These are phyloP conservation scores for Cornus kousa DNA, from an alignment of 148 eudicot genomes.

Conservation along the genomic window DNA sequence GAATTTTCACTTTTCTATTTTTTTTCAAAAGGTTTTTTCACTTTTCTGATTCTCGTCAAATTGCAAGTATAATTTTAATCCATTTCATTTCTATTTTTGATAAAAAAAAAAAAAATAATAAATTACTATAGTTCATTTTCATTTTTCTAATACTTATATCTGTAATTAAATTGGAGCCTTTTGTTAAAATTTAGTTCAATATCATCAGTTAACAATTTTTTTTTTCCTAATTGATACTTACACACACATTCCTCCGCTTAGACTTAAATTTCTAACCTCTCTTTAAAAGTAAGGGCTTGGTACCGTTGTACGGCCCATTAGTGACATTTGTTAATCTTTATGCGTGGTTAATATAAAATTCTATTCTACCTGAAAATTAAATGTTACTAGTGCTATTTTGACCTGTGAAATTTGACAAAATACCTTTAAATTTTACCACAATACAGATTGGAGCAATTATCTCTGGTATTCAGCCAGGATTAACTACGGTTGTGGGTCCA, in stretches of 20 bases:
- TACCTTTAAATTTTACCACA: slow-evolving; percentile 3
- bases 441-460: slow-evolving; percentile 83
- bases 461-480: slow-evolving; percentile 92
- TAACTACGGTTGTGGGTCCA: slow-evolving; percentile 98
- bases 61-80: no score
- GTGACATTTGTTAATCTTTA: background rate
- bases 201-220: no score
- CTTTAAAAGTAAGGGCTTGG: no score
- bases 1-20: no score
- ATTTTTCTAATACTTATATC: background rate
- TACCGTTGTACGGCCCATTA: no score
- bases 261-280: no score
- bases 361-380: background rate
- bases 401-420: background rate
- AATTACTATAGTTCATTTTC: background rate
- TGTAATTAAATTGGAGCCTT: background rate
- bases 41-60: background rate
- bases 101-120: no score
- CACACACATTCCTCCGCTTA: no score
- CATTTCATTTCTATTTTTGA: background rate
- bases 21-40: background rate
- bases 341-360: background rate
- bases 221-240: no score
- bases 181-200: slow-evolving; percentile 1
- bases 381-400: background rate